Percentiles rank a stretch among this genome's conserved stretches.
These are phyloP conservation scores for Boletus fagicola DNA, from an alignment of 768 basidiomycete species.

Conservation along the genomic window DNA sequence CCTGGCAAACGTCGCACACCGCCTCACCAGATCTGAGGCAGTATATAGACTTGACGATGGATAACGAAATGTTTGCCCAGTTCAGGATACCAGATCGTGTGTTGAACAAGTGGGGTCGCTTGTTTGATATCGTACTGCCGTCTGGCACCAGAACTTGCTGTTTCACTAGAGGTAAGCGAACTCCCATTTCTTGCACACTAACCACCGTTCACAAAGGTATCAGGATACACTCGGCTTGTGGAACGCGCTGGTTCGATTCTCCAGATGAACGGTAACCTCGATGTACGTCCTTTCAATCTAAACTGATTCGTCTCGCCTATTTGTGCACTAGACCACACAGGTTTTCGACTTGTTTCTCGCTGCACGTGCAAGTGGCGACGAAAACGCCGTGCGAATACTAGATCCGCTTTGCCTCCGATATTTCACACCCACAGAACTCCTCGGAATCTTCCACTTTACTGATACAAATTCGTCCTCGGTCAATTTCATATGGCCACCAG, in stretches of 20 bases:
- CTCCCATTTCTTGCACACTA: background rate
- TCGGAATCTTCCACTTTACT: slow-evolving; percentile 64
- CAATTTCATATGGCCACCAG: slow-evolving; percentile 60
- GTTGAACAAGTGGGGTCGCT: slow-evolving; percentile 68
- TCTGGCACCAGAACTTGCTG: slow-evolving; percentile 66
- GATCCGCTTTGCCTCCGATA: slow-evolving; percentile 65
- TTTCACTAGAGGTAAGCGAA: slow-evolving; percentile 66
- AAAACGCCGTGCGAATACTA: slow-evolving; percentile 52
- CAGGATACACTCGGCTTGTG: slow-evolving; percentile 74
- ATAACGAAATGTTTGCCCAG: slow-evolving; percentile 19
- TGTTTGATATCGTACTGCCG: slow-evolving; percentile 78
- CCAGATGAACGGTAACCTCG: slow-evolving; percentile 63
- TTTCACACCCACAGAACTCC: slow-evolving; percentile 70
- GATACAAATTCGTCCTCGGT: slow-evolving; percentile 4
- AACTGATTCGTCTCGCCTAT: background rate
- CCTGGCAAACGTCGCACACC: background rate
- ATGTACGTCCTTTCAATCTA: slow-evolving; percentile 42
- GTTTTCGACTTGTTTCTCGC: slow-evolving; percentile 56
- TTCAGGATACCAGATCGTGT: slow-evolving; percentile 57
- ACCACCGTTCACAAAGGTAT: background rate
- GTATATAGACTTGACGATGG: slow-evolving; percentile 11
- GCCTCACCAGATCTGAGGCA: slow-evolving; percentile 7
- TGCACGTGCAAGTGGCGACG: slow-evolving; percentile 40
- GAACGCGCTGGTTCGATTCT: slow-evolving; percentile 78
- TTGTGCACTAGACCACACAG: slow-evolving; percentile 50